Evolutionary conservation across 2,329 filamentous ascomycete species (phyloP).

Genomic region (Didymella pomorum): DNA sequence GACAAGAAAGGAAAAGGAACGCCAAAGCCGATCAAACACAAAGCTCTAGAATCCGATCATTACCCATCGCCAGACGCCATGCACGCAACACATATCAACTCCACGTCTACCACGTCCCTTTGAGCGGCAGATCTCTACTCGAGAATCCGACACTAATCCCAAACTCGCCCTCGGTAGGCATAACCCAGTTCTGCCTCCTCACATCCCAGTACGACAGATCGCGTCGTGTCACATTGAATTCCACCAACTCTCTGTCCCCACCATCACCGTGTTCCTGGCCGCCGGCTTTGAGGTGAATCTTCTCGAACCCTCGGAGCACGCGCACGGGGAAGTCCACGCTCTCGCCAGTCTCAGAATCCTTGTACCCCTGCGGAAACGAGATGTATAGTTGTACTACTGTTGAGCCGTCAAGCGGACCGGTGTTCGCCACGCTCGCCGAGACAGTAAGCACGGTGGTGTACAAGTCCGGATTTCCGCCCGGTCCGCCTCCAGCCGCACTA

Average conservation of each 20-base stretch:
- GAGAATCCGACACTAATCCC: conserved; percentile 45
- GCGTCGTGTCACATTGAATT: conserved; percentile 51
- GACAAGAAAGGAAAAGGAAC: no score
- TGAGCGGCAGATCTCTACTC: conserved; percentile 43
- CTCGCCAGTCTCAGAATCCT: conserved; percentile 54
- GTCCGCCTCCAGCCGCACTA: conserved; percentile 73
- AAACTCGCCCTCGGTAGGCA: conserved; percentile 45
- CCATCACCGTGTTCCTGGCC: conserved; percentile 32
- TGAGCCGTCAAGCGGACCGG: conserved; percentile 62
- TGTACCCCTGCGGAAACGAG: conserved; percentile 55
- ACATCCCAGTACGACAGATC: conserved; percentile 55
- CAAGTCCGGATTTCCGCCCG: conserved; percentile 72
- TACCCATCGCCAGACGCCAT: background rate
- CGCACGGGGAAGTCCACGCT: conserved; percentile 64
- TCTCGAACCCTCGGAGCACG: conserved; percentile 56
- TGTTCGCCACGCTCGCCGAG: conserved; percentile 66
- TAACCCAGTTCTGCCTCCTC: conserved; percentile 52
- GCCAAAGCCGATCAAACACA: no score
- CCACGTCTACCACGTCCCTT: conserved; percentile 41
- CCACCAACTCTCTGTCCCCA: conserved; percentile 35
- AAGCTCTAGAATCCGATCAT: no score
- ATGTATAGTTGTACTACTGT: conserved; percentile 67
- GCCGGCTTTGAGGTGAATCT: conserved; percentile 47
- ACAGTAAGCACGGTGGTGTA: conserved; percentile 65
- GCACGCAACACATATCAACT: background rate